A percentile compares a stretch with the other conserved stretches of the same genome.
These are phyloP conservation scores for Phanerochaete sordida DNA, from an alignment of 768 basidiomycete genomes.

Conservation along the genomic window DNA sequence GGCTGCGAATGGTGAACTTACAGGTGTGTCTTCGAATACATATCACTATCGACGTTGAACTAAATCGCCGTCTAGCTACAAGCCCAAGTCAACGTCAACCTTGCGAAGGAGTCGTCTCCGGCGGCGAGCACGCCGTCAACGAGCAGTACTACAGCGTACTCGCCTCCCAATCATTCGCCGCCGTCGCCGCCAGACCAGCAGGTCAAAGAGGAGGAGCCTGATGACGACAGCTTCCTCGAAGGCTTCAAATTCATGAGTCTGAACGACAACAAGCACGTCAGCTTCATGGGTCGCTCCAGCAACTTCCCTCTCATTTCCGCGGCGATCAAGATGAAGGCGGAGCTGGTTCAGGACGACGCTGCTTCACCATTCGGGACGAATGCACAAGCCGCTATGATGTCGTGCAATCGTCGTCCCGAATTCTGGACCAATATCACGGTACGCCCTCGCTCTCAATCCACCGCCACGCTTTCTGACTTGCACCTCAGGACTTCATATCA, in stretches of 20 bases:
- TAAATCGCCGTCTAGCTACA: not conserved
- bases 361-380: not conserved
- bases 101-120: not conserved
- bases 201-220: conserved; percentile 31
- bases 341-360: not conserved
- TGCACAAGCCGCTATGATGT: not conserved
- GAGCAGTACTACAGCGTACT: not conserved
- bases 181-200: not conserved
- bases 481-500: not conserved
- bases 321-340: conserved; percentile 35
- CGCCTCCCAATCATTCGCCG: not conserved
- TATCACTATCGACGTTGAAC: not conserved
- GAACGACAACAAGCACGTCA: conserved; percentile 15
- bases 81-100: not conserved
- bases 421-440: not conserved
- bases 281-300: conserved; percentile 39
- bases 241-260: conserved; percentile 15
- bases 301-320: conserved; percentile 37
- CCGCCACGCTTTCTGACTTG: not conserved
- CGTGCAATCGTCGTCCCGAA: not conserved
- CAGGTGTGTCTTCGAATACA: not conserved
- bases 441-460: not conserved
- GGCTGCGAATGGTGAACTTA: conserved; percentile 5
- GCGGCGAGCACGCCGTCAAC: not conserved
- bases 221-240: not conserved